Evolutionary conservation across 1,284 basidiomycete genomes (phyloP), one percentile per base, ranked within the genome.

Genomic region (Kwoniella shivajii): DNA sequence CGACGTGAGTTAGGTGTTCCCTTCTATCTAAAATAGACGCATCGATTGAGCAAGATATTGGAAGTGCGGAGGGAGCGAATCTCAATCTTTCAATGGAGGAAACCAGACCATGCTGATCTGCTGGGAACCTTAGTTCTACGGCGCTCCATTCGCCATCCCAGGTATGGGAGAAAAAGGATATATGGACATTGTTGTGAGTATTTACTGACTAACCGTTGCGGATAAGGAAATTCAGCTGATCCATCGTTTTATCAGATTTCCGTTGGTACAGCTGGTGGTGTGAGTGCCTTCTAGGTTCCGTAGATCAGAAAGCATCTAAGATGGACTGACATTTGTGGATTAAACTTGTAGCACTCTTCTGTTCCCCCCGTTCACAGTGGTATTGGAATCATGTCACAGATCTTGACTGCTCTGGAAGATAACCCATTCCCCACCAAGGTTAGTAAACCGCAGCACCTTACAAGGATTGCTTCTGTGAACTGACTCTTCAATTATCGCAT

Each of bases 361-460:
- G 69, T 77, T 1, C 79, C 81, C 0, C 78, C 78, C 0, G 56
- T 60, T 7, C 80, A 81, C 64, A 80, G 79, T 1, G 74, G 76
- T 13, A 81, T 82, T 44, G 80, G 80, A 6, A 68, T 80, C 56
- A 73, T 80, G 60, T 63, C 73, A 0, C 64, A 72, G 42, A 64
- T 81, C 54, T 67, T 81, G 22, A 60, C 65, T 11, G 69, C 63
- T 0, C 66, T 82, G 31, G 80, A 82, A 53, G 65, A 66, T 4
- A 65, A 79, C 50, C 78, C 79, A 0, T 76, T 76, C 70, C 61
- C 66, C 2, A 60, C 66, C 31, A 65, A 67, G 47, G 68, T 77
- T 38, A 59, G 33, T 56, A 14, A n/a, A n/a, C n/a, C n/a, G n/a
- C n/a, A n/a, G n/a, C n/a, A n/a, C n/a, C n/a, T n/a, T n/a, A n/a